Evolutionary conservation across 2,329 filamentous ascomycete species (phyloP).

Genomic region (Aschersonia sp.): DNA sequence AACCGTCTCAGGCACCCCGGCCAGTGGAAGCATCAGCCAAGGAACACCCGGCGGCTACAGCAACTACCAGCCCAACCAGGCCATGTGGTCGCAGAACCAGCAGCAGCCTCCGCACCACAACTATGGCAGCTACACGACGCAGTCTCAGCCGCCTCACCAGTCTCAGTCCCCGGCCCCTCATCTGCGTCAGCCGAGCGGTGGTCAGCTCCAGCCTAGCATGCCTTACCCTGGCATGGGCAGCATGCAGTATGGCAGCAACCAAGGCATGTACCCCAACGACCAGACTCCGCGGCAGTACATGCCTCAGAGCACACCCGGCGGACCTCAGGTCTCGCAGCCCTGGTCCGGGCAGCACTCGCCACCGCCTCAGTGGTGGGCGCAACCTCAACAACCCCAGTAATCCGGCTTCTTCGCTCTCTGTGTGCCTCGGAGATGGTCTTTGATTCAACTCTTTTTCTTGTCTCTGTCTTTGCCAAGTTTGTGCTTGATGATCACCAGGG

Average conservation of each 20-base stretch:
- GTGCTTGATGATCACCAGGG: no score
- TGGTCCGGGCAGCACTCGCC: constrained; percentile 49
- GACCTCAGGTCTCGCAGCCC: constrained; percentile 34
- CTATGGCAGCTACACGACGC: constrained; percentile 37
- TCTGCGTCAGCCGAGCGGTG: constrained; percentile 39
- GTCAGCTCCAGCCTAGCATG: constrained; percentile 43
- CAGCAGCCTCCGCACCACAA: constrained; percentile 42
- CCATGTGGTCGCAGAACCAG: constrained; percentile 52
- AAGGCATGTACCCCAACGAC: constrained; percentile 45
- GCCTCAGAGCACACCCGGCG: constrained; percentile 41
- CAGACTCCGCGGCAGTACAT: constrained; percentile 53
- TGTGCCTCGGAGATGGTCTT: neutral
- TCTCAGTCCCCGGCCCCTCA: constrained; percentile 45
- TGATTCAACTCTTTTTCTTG: neutral
- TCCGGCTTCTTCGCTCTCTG: neutral
- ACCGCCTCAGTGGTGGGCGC: constrained; percentile 42
- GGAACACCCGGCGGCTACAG: constrained; percentile 39
- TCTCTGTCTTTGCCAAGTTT: no score
- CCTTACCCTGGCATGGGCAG: constrained; percentile 49
- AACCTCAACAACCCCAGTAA: constrained; percentile 31
- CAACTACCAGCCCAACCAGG: constrained; percentile 45
- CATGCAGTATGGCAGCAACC: constrained; percentile 40
- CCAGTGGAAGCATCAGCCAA: constrained; percentile 34
- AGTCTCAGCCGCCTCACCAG: constrained; percentile 34
- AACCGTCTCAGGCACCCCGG: constrained; percentile 30